Conservation (phyloP, 2,329 filamentous ascomycete species). For the Monosporascus sp. region DNA sequence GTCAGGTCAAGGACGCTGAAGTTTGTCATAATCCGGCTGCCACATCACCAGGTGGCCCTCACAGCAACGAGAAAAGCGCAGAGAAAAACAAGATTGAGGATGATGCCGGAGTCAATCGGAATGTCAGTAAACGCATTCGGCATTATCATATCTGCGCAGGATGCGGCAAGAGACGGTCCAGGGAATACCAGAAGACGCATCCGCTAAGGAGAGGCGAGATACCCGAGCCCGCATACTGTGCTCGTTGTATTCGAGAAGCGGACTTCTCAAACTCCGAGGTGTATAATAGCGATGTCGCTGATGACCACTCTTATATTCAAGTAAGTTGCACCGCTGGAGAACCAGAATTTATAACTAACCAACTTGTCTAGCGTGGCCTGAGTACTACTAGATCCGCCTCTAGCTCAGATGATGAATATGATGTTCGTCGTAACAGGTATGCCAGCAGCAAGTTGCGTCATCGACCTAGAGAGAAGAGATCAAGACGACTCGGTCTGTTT, state of each 20-base stretch:
- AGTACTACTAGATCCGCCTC: not conserved
- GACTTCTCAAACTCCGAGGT: conserved; percentile 1
- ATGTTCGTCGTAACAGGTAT: conserved; percentile 1
- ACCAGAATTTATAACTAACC: conserved; percentile 2
- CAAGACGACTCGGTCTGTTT: conserved; percentile 6
- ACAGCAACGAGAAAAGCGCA: not conserved
- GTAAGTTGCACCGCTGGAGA: conserved; percentile 1
- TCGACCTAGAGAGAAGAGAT: conserved; percentile 5
- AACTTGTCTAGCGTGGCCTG: conserved; percentile 1
- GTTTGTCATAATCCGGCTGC: not conserved
- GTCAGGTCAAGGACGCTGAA: no score
- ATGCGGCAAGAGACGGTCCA: conserved; percentile 21
- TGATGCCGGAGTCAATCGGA: not conserved
- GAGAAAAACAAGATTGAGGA: not conserved
- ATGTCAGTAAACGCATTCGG: conserved; percentile 15
- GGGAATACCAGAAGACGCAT: conserved; percentile 16
- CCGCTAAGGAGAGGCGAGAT: conserved; percentile 21
- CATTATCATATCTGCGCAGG: conserved; percentile 20
- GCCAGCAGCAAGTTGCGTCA: conserved; percentile 3
- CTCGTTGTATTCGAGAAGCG: conserved; percentile 13
- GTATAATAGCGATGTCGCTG: conserved; percentile 1
- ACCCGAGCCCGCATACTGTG: conserved; percentile 19
- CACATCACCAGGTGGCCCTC: not conserved
- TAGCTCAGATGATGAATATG: conserved; percentile 5
- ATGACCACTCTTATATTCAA: not conserved